phyloP scores from a whole-genome alignment of 2,329 filamentous ascomycete genomes.

The Fusarium camptoceras region DNA sequence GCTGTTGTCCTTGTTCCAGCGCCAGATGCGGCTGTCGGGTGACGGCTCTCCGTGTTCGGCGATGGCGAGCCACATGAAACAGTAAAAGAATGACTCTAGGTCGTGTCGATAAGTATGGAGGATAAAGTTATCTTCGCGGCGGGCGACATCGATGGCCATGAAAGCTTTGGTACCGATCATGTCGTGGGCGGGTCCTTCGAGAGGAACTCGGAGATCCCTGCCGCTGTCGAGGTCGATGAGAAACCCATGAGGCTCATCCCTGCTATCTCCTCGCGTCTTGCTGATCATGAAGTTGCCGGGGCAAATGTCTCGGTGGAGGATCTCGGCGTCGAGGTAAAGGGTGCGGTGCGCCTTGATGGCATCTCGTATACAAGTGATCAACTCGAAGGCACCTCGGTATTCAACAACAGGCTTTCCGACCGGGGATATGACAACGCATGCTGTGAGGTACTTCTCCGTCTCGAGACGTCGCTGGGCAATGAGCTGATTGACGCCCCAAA shows the following conservation, averaged over 20 bases:
- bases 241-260: slow-evolving; percentile 38
- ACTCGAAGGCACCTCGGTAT: slow-evolving; percentile 47
- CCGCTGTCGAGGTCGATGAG: slow-evolving; percentile 40
- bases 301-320: slow-evolving; percentile 54
- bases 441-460: not conserved
- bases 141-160: slow-evolving; percentile 44
- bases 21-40: not conserved
- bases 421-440: slow-evolving; percentile 22
- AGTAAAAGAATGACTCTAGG: slow-evolving; percentile 48
- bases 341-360: slow-evolving; percentile 53
- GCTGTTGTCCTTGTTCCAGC: not conserved
- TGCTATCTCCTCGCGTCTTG: not conserved
- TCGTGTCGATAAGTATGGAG: slow-evolving; percentile 43
- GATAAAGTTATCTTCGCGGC: not conserved
- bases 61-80: slow-evolving; percentile 34
- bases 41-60: not conserved
- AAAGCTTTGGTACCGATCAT: slow-evolving; percentile 41
- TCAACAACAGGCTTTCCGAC: slow-evolving; percentile 30
- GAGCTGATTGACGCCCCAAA: slow-evolving; percentile 28
- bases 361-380: slow-evolving; percentile 51
- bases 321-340: slow-evolving; percentile 48
- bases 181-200: slow-evolving; percentile 26
- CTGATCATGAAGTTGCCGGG: slow-evolving; percentile 55
- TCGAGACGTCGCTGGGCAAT: slow-evolving; percentile 14
- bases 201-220: slow-evolving; percentile 31